Evolutionary conservation across 2,329 filamentous ascomycete genomes (phyloP).

Genomic region (Fusarium verticillioides): DNA sequence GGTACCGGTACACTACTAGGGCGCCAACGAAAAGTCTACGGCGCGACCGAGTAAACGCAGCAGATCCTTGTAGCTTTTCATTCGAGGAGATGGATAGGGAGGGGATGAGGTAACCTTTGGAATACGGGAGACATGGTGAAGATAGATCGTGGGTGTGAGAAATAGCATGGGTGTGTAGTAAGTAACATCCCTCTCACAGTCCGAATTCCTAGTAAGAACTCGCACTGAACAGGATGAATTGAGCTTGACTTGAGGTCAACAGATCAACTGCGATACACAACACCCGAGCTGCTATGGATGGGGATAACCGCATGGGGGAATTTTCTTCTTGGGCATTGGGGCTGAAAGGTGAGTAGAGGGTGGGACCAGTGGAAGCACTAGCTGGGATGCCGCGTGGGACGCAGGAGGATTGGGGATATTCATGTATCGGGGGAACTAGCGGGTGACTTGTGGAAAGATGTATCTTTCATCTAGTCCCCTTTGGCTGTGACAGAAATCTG

Average conservation of each 20-base stretch:
- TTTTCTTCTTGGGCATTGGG: conserved; percentile 40
- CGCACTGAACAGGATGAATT: not conserved
- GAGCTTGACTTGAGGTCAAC: conserved; percentile 20
- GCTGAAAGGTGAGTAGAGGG: conserved; percentile 38
- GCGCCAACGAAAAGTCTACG: conserved; percentile 42
- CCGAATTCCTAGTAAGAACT: not conserved
- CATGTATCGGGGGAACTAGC: conserved; percentile 38
- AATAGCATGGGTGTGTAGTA: conserved; percentile 5
- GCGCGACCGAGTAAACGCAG: conserved; percentile 41
- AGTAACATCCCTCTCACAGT: not conserved
- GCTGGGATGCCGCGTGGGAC: conserved; percentile 41
- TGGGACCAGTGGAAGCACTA: conserved; percentile 17
- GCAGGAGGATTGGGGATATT: conserved; percentile 35
- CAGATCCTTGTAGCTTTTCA: conserved; percentile 39
- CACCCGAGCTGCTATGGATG: conserved; percentile 30
- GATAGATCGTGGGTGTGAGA: not conserved
- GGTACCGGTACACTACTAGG: conserved; percentile 20
- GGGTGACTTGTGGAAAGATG: conserved; percentile 1
- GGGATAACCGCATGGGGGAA: conserved; percentile 38
- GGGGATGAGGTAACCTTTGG: conserved; percentile 34
- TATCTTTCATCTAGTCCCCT: not conserved
- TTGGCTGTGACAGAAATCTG: conserved; percentile 14
- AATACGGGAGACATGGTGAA: conserved; percentile 20
- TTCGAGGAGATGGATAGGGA: conserved; percentile 21
- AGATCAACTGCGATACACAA: conserved; percentile 12